Conservation (phyloP, 192 early-diverging fungal genomes). For the Umbelopsis sp. region DNA sequence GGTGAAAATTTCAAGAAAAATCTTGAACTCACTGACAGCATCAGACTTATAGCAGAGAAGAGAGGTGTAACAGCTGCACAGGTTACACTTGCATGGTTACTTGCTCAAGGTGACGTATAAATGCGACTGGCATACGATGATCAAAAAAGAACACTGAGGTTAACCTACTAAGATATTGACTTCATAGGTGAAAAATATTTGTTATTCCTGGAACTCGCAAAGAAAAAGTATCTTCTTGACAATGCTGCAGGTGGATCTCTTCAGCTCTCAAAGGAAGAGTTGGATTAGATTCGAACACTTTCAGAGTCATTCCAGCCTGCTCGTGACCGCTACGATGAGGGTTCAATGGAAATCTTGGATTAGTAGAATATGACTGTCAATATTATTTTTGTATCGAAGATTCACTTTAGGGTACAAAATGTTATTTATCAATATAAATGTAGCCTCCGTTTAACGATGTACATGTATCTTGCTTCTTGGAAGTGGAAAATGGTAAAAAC, state of each 20-base stretch:
- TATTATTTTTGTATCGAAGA: not conserved
- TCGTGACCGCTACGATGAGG: slow-evolving; percentile 24
- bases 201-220: slow-evolving; percentile 62
- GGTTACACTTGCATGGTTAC: slow-evolving; percentile 61
- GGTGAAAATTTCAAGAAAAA: slow-evolving; percentile 62
- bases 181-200: slow-evolving; percentile 34
- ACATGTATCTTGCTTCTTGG: too few species aligned
- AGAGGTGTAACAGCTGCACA: slow-evolving; percentile 54
- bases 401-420: too few species aligned
- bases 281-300: slow-evolving; percentile 27
- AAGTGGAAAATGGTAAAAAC: too few species aligned
- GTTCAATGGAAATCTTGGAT: not conserved
- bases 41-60: slow-evolving; percentile 52
- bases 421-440: too few species aligned
- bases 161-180: not conserved
- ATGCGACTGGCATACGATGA: too few species aligned
- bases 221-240: slow-evolving; percentile 45
- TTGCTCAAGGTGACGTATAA: slow-evolving; percentile 7
- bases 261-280: slow-evolving; percentile 34
- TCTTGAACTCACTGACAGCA: slow-evolving; percentile 53
- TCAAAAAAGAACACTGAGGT: too few species aligned
- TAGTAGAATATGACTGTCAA: not conserved
- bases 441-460: too few species aligned
- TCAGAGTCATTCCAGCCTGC: slow-evolving; percentile 35
- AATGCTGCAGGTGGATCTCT: slow-evolving; percentile 37